Base-by-base conservation (phyloP, 768 basidiomycete genomes). In the Lactarius indigo region DNA sequence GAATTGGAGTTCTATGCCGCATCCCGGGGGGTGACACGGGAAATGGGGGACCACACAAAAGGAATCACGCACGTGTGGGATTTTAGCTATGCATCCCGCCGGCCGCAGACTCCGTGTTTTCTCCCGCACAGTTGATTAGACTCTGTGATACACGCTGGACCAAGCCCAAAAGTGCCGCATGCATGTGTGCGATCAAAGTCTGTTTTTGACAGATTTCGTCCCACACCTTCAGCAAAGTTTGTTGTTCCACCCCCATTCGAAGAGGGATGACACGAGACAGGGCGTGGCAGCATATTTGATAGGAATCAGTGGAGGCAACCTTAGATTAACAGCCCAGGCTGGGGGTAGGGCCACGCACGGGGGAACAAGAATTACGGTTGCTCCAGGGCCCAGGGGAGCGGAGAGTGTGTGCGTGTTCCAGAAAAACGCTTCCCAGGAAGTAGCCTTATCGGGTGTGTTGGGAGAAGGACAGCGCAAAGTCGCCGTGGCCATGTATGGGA, bases 381-480 rank as follows among this genome's bases (percentile, higher is more conserved):
- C 41, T 15, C 65, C 65, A 62, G 65, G 65, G 65, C 62, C 65
- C 65, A 62, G 65, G 65, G 65, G 47, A 57, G 31, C 44, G 65
- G 61, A 50, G 64, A 52, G 35, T 15, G 57, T 15, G 57, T 13
- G 30, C 8, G 20, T 41, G 52, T 66, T 61, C 65, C 50, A 26
- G 23, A 66, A 44, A 62, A 62, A 52, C 1, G 1, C 10, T 30
- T 60, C 28, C 55, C 35, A 55, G 65, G 61, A 66, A 42, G 54
- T 10, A 31, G 28, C 30, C 60, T 62, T 66, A 66, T 66, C 65
- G 65, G 50, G 50, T 52, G 13, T 52, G 50, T 26, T 26, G 9
- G 30, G 55, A 31, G 55, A 33, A 56, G 30, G n/a, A 47, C 20
- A 23, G 17, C 50, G 13, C 50, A 26, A 15, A 52, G 50, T 52